These are phyloP conservation scores for Striga asiatica DNA, from an alignment of 257 asterid genomes.

Conservation along the genomic window DNA sequence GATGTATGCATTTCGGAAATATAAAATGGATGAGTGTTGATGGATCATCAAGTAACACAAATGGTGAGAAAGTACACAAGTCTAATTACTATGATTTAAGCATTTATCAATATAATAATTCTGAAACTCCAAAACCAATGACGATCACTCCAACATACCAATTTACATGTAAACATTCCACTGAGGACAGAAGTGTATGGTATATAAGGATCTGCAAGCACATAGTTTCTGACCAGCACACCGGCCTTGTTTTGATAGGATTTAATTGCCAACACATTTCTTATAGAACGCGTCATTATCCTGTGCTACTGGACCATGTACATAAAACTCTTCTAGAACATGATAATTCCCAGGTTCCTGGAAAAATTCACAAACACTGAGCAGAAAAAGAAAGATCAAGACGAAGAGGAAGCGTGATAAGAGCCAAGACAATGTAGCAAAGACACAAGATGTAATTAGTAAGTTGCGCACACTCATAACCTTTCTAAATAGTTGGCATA, in stretches of 20 bases:
- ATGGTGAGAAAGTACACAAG: neutral
- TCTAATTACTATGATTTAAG: neutral
- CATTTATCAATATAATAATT: neutral
- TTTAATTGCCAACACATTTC: conserved; percentile 44
- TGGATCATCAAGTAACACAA: neutral
- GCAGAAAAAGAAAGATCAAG: neutral
- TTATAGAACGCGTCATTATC: conserved; percentile 48
- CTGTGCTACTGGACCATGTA: conserved; percentile 23
- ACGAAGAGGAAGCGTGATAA: neutral
- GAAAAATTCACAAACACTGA: conserved; percentile 12
- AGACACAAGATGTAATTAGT: neutral
- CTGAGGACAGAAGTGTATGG: conserved; percentile 72
- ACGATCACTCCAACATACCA: conserved; percentile 37
- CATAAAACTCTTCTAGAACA: conserved; percentile 27
- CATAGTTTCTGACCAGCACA: conserved; percentile 58
- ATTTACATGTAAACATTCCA: conserved; percentile 69
- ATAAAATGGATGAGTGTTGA: neutral
- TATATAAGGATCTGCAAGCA: conserved; percentile 71
- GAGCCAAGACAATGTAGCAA: conserved; percentile 3
- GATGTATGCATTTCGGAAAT: too few species aligned
- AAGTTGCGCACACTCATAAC: too few species aligned
- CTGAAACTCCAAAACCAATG: conserved; percentile 7
- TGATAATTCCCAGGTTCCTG: conserved; percentile 25
- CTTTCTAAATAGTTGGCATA: too few species aligned
- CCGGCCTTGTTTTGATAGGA: conserved; percentile 68